A percentile compares a stretch with the other conserved stretches of the same genome.
Conservation (phyloP, 805 yeast genomes). For the Hemisphaericaspora nanyangensis region DNA sequence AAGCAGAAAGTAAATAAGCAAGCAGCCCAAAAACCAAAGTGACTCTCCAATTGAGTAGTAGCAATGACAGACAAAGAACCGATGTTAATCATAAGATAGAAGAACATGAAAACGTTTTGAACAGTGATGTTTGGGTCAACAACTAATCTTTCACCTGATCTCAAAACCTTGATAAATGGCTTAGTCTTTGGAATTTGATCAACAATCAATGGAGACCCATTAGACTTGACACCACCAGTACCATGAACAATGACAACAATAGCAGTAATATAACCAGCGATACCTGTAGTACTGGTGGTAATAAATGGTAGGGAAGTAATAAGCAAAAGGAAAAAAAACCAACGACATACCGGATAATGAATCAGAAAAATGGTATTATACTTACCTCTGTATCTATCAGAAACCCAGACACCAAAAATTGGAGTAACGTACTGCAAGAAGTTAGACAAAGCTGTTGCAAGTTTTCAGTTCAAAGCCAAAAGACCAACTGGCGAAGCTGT, state of each 20-base stretch:
- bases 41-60: constrained; percentile 66
- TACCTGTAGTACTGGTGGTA: constrained; percentile 44
- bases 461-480: constrained; percentile 53
- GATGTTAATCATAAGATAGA: constrained; percentile 71
- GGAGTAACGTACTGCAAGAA: constrained; percentile 80
- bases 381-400: constrained; percentile 75
- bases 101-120: constrained; percentile 71
- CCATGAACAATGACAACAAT: constrained; percentile 67
- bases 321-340: constrained; percentile 64
- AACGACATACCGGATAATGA: constrained; percentile 53
- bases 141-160: constrained; percentile 37
- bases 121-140: constrained; percentile 66
- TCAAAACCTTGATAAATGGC: constrained; percentile 35
- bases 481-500: constrained; percentile 41
- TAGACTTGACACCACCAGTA: constrained; percentile 78
- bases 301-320: constrained; percentile 66
- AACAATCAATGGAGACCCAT: constrained; percentile 71
- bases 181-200: constrained; percentile 47
- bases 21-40: constrained; percentile 72
- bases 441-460: constrained; percentile 70
- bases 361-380: constrained; percentile 62
- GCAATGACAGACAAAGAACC: constrained; percentile 76
- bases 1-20: constrained; percentile 64
- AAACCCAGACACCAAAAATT: constrained; percentile 66
- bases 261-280: constrained; percentile 59